phyloP scores from a whole-genome alignment of 164 flowering plant genomes.

The Euptelea pleiosperma region DNA sequence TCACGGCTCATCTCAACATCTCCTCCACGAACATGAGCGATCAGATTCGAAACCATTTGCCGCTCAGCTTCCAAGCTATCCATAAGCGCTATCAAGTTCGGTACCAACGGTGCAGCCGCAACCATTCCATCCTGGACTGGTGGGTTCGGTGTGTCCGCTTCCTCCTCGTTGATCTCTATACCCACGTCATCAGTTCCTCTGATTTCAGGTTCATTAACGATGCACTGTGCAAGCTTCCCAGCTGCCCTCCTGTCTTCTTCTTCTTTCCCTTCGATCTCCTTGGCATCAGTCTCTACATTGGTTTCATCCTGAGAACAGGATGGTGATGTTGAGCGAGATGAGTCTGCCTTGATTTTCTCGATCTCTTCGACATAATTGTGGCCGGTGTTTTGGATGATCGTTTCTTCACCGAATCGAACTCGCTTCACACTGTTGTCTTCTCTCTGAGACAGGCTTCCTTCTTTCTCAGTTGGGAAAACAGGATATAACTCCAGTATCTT shows the following conservation, averaged over 20 bases:
- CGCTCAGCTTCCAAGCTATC: conserved; percentile 49
- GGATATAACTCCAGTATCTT: conserved; percentile 59
- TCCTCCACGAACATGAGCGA: conserved; percentile 26
- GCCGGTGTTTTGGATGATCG: background rate
- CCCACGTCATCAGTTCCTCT: too few species aligned
- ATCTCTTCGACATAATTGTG: conserved; percentile 3
- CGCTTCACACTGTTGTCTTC: conserved; percentile 6
- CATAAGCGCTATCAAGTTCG: conserved; percentile 27
- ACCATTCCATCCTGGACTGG: background rate
- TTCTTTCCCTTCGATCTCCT: background rate
- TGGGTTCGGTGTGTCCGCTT: too few species aligned
- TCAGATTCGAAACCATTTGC: conserved; percentile 30
- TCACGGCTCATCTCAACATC: conserved; percentile 23
- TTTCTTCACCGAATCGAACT: conserved; percentile 19
- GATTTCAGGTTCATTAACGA: too few species aligned
- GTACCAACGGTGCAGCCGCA: conserved; percentile 23
- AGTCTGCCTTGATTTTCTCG: background rate
- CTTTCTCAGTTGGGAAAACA: conserved; percentile 40
- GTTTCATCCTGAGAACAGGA: background rate
- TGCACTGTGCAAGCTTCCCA: too few species aligned
- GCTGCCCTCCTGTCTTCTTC: too few species aligned
- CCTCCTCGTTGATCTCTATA: too few species aligned
- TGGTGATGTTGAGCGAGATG: background rate
- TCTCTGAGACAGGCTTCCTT: background rate
- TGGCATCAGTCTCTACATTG: background rate